Evolutionary conservation across 345 rosid genomes (phyloP), one percentile per base, ranked within the genome.

Genomic region (Barbarea vulgaris): DNA sequence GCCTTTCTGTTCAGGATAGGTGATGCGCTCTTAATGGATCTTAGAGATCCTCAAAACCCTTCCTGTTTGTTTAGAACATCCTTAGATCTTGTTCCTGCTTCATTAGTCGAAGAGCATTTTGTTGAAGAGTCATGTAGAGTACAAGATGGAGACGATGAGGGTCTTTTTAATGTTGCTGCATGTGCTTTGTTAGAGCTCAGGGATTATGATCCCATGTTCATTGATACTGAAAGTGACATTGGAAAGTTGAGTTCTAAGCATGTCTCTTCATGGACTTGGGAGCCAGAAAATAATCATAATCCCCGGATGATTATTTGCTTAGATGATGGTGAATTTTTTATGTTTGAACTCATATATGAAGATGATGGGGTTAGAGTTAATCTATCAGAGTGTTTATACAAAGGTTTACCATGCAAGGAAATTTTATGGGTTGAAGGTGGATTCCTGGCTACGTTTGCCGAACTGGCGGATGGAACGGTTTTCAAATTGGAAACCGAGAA

Each of bases 191-290:
- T 95, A 80, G 87, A 89, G 82, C 89, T 95, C 78, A 86, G 90
- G 65, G 99, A 92, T 85, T 86, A 83, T 84, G 98, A 92, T 84
- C 99, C 97, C 72, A 95, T 95, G 99, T 92, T 92, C 81, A 89
- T 92, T 79, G 99, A 95, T 77, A 73, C 81, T 12, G 94, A 89
- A 37, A 81, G 73, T 76, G 77, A 84, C 61, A 78, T 39, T 70
- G 81, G 66, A 69, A 93, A 86, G 70, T 67, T 80, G 67, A 77
- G 73, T 54, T 80, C 88, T 28, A 92, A 84, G 75, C 84, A 81
- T 80, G 86, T 87, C 58, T 86, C 93, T 82, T 88, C 97, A 15
- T 90, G 97, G 96, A 87, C 92, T 81, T 95, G 99, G 99, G 96
- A 90, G 79, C 93, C 97, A n/a, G 82, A 82, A 76, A 78, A 69